Evolutionary conservation across 495 filamentous ascomycete species (phyloP).

Genomic region (Penicillium cosmopolitanum): DNA sequence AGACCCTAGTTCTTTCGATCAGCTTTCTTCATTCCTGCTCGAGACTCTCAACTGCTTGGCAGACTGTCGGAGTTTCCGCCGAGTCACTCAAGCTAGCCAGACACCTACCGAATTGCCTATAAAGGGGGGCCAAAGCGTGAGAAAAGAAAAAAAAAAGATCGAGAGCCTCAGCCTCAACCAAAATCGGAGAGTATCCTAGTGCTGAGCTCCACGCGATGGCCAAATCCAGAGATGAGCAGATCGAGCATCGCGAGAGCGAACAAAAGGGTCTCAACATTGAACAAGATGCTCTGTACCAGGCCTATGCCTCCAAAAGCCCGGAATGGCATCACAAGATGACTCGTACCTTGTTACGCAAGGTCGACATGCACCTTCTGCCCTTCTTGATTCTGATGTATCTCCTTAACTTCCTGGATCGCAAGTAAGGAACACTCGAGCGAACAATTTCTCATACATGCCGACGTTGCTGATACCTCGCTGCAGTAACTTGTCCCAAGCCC

Average conservation of each 20-base stretch:
- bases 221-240: conserved; percentile 21
- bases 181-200: not conserved
- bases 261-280: conserved; percentile 18
- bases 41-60: not conserved
- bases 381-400: conserved; percentile 73
- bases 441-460: not conserved
- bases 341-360: conserved; percentile 56
- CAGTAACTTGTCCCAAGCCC: conserved; percentile 40
- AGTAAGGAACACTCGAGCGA: conserved; percentile 25
- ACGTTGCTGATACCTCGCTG: not conserved
- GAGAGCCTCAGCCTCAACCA: not conserved
- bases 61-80: conserved; percentile 22
- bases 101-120: not conserved
- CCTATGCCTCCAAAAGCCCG: conserved; percentile 32
- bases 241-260: conserved; percentile 18
- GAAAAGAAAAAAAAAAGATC: not conserved
- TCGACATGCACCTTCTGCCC: conserved; percentile 63
- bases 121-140: not conserved
- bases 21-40: not conserved
- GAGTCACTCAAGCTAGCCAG: not conserved
- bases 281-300: conserved; percentile 38
- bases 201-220: conserved; percentile 9
- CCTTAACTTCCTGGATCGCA: conserved; percentile 78
- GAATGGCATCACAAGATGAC: conserved; percentile 44
- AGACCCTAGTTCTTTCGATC: not conserved